phyloP scores from a whole-genome alignment of 306 rosid species.

The Sechiopsis laciniata region DNA sequence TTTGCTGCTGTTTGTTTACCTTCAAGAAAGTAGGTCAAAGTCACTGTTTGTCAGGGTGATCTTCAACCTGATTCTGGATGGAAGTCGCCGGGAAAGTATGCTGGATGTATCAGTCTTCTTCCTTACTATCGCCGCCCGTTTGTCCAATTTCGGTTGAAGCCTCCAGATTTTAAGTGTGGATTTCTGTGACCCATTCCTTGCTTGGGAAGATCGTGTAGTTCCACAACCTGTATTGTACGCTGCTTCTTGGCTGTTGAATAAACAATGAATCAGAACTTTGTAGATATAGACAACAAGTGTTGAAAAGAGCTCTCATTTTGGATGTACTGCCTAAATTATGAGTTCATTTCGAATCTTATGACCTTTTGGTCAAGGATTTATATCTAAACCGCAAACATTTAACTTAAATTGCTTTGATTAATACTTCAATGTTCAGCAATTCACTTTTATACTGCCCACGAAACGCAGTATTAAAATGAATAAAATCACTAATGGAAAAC shows the following conservation, averaged over 20 bases:
- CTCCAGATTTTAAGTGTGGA: slow-evolving; percentile 49
- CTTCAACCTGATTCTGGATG: slow-evolving; percentile 16
- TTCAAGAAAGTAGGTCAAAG: not conserved
- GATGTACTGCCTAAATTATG: too few species aligned
- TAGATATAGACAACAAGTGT: not conserved
- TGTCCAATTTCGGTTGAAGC: slow-evolving; percentile 52
- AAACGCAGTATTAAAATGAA: not conserved
- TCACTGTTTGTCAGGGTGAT: slow-evolving; percentile 19
- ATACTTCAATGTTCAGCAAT: too few species aligned
- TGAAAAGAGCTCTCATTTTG: not conserved
- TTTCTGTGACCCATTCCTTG: slow-evolving; percentile 51
- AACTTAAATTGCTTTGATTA: not conserved
- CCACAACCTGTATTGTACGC: slow-evolving; percentile 89
- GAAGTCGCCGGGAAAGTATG: not conserved
- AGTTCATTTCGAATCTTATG: too few species aligned
- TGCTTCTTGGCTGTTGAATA: slow-evolving; percentile 74
- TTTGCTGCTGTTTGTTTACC: not conserved
- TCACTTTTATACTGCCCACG: too few species aligned
- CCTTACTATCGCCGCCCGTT: slow-evolving; percentile 30
- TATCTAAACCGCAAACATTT: not conserved
- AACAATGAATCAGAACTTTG: slow-evolving; percentile 19
- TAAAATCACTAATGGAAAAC: not conserved
- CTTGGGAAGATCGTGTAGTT: slow-evolving; percentile 77
- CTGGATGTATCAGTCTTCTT: slow-evolving; percentile 10
- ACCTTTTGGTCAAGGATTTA: not conserved